phyloP scores from a whole-genome alignment of 495 filamentous ascomycete species.

The Gamarada debralockiae region DNA sequence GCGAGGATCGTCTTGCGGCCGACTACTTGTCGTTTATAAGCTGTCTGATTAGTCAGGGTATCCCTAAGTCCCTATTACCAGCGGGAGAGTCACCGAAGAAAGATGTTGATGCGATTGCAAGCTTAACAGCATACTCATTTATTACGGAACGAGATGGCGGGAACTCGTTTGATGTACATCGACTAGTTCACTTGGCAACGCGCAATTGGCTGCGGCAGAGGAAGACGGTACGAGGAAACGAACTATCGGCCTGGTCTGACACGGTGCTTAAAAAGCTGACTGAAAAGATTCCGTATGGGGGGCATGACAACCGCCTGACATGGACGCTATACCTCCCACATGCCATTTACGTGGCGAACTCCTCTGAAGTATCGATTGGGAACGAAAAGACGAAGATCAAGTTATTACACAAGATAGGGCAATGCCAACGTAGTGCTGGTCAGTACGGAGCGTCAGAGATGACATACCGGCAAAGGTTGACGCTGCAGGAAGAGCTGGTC shows the following conservation, averaged over 20 bases:
- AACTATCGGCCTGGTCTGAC: constrained; percentile 19
- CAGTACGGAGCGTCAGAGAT: constrained; percentile 5
- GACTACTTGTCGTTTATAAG: constrained; percentile 40
- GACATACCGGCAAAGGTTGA: constrained; percentile 6
- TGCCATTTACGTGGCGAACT: constrained; percentile 1
- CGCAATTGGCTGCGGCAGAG: constrained; percentile 22
- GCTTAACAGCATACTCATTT: constrained; percentile 19
- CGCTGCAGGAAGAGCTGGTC: no score
- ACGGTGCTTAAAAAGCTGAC: constrained; percentile 1
- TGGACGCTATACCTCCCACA: constrained; percentile 7
- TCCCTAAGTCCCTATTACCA: constrained; percentile 23
- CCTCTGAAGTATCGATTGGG: no score
- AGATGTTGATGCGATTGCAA: constrained; percentile 19
- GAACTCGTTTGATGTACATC: constrained; percentile 27
- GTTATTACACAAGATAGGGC: constrained; percentile 3
- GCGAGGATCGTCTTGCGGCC: constrained; percentile 28
- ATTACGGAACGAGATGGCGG: constrained; percentile 10
- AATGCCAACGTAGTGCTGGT: constrained; percentile 4
- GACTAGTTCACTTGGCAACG: constrained; percentile 29
- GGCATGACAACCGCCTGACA: background rate
- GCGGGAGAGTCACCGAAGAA: background rate
- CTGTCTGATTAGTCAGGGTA: constrained; percentile 31
- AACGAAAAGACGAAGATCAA: background rate
- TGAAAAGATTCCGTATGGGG: constrained; percentile 3
- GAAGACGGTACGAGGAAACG: no score